Evolutionary conservation across 805 yeast species (phyloP).

Genomic region (Zygosaccharomyces kombuchaensis): DNA sequence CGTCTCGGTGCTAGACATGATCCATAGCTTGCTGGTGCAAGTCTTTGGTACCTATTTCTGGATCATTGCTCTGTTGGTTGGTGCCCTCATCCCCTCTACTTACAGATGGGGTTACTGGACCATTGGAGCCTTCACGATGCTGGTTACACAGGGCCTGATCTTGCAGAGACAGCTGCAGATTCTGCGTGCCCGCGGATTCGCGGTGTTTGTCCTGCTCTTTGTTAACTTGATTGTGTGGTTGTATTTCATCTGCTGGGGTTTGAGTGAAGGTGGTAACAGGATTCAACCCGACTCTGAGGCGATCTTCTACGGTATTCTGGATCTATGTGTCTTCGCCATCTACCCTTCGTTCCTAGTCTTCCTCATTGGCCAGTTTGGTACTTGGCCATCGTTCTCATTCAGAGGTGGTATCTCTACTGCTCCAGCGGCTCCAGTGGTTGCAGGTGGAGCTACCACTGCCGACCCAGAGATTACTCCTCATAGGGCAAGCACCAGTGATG

Average conservation of each 20-base stretch:
- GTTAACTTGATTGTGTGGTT: conserved; percentile 37
- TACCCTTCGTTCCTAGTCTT: conserved; percentile 38
- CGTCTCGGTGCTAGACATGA: conserved; percentile 15
- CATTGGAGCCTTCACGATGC: conserved; percentile 44
- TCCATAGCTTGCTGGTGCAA: conserved; percentile 38
- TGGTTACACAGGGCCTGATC: conserved; percentile 36
- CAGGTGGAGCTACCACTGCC: neutral
- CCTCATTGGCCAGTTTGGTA: conserved; percentile 14
- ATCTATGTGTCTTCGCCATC: conserved; percentile 40
- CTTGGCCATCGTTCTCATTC: conserved; percentile 14
- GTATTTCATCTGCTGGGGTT: conserved; percentile 48
- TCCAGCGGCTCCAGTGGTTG: conserved; percentile 1
- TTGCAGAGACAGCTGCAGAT: conserved; percentile 31
- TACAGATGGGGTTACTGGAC: conserved; percentile 71
- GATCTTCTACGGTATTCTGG: conserved; percentile 51
- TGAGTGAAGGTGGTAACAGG: conserved; percentile 52
- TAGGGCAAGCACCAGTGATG: conserved; percentile 11
- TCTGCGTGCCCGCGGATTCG: conserved; percentile 15
- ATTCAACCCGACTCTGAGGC: conserved; percentile 53
- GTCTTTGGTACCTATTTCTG: conserved; percentile 44
- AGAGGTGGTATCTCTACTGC: conserved; percentile 10
- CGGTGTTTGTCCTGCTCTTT: conserved; percentile 17
- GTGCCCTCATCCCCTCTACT: conserved; percentile 48
- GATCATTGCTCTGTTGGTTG: conserved; percentile 54
- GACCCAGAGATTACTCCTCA: conserved; percentile 4